Evolutionary conservation across 2,329 filamentous ascomycete species (phyloP).

Genomic region (Phialocephala subalpina): DNA sequence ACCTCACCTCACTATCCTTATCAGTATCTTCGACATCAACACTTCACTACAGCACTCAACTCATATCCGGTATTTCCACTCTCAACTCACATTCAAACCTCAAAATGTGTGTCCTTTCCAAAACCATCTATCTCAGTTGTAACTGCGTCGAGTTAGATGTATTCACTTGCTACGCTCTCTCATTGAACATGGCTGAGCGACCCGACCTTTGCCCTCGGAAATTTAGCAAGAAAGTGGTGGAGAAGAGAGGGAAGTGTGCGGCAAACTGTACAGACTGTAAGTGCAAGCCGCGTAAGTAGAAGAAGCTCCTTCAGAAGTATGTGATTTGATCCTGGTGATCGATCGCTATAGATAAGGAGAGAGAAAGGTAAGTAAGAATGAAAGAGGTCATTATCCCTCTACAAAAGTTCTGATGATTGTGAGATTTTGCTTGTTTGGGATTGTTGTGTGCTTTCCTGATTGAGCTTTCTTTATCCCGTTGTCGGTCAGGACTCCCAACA

Average conservation of each 20-base stretch:
- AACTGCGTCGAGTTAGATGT: background rate
- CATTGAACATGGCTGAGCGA: background rate
- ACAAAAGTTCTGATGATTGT: too few species aligned
- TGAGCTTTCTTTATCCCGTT: too few species aligned
- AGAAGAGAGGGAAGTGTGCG: background rate
- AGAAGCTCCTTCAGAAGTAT: too few species aligned
- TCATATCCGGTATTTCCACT: too few species aligned
- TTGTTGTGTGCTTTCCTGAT: too few species aligned
- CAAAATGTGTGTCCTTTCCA: background rate
- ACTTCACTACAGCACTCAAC: background rate
- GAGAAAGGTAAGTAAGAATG: too few species aligned
- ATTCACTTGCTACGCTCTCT: background rate
- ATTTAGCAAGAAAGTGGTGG: background rate
- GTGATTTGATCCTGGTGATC: too few species aligned
- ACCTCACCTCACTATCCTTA: background rate
- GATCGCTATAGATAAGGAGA: too few species aligned
- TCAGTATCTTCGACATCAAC: background rate
- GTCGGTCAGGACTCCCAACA: background rate
- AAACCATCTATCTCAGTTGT: background rate
- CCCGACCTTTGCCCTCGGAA: background rate
- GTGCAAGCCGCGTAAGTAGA: background rate
- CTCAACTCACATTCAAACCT: background rate
- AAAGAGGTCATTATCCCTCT: too few species aligned
- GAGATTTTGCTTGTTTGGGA: too few species aligned
- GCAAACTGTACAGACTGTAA: background rate